These are phyloP conservation scores for Plectosphaerella sp. DNA, from an alignment of 2,329 filamentous ascomycete genomes.

Conservation along the genomic window DNA sequence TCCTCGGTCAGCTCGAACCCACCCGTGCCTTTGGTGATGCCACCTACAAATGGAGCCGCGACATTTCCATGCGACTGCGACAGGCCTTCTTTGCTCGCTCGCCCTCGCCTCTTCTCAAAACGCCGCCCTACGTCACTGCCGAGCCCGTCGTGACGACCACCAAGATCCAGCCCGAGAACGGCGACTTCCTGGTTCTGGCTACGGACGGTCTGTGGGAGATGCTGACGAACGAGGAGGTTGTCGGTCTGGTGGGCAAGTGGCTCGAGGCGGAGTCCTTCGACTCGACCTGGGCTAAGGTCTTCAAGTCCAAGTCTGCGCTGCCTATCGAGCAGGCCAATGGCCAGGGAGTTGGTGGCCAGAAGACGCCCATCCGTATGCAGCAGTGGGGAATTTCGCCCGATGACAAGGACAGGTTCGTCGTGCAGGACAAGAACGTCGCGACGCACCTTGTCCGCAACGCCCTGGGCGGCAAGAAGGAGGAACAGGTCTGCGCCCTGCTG, in stretches of 20 bases:
- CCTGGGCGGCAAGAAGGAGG: slow-evolving; percentile 85
- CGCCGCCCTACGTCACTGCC: slow-evolving; percentile 93
- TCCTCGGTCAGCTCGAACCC: slow-evolving; percentile 88
- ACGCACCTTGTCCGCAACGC: slow-evolving; percentile 95
- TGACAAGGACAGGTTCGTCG: slow-evolving; percentile 77
- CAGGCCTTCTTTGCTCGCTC: slow-evolving; percentile 82
- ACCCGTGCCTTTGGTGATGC: slow-evolving; percentile 94
- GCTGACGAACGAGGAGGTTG: slow-evolving; percentile 96
- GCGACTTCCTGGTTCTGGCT: slow-evolving; percentile 93
- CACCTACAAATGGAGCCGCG: slow-evolving; percentile 90
- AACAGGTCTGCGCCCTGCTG: slow-evolving; percentile 88
- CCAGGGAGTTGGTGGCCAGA: slow-evolving; percentile 61
- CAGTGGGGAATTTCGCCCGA: slow-evolving; percentile 83
- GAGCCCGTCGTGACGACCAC: slow-evolving; percentile 94
- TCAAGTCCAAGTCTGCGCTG: slow-evolving; percentile 54
- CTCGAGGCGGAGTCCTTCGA: slow-evolving; percentile 79
- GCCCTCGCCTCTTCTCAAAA: slow-evolving; percentile 73
- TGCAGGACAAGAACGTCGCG: slow-evolving; percentile 92
- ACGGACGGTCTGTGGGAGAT: slow-evolving; percentile 99
- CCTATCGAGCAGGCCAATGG: slow-evolving; percentile 67
- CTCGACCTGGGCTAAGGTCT: slow-evolving; percentile 61
- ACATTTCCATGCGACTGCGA: slow-evolving; percentile 79
- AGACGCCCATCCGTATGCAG: slow-evolving; percentile 79
- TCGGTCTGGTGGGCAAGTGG: slow-evolving; percentile 95
- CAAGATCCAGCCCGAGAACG: slow-evolving; percentile 80